A percentile compares a stretch with the other conserved stretches of the same genome.
phyloP scores from a whole-genome alignment of 2,329 filamentous ascomycete species.

The Cytospora mali region DNA sequence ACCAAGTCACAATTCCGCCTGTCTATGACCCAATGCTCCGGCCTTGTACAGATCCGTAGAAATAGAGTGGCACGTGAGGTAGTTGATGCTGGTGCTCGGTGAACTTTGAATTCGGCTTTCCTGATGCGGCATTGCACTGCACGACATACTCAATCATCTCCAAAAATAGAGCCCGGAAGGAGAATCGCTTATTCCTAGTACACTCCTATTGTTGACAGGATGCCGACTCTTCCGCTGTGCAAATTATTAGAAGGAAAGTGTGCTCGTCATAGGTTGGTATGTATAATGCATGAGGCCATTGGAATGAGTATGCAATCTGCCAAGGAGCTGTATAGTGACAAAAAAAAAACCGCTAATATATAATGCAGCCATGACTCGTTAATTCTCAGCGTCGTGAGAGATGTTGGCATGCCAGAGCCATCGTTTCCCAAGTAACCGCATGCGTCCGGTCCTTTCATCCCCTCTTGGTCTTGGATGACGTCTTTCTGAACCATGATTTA shows the following conservation, averaged over 20 bases:
- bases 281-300: background rate
- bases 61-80: too few relatives aligned
- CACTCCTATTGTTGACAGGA: background rate
- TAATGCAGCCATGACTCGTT: background rate
- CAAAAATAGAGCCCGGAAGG: background rate
- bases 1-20: background rate
- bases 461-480: conserved; percentile 7
- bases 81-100: too few relatives aligned
- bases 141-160: background rate
- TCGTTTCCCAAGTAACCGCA: background rate
- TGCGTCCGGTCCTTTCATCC: background rate
- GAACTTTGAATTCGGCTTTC: background rate
- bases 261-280: background rate
- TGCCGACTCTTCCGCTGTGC: background rate
- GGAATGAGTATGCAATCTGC: background rate
- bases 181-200: background rate
- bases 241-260: background rate
- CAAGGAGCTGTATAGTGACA: background rate
- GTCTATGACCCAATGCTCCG: background rate
- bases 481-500: conserved; percentile 7
- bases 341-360: background rate
- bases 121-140: background rate
- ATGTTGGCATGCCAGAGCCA: background rate
- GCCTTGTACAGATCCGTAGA: background rate
- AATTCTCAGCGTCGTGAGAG: background rate